A percentile compares a stretch with the other conserved stretches of the same genome.
Conservation (phyloP, 352 stramenopile genomes). For the Globisporangium mamillatum region DNA sequence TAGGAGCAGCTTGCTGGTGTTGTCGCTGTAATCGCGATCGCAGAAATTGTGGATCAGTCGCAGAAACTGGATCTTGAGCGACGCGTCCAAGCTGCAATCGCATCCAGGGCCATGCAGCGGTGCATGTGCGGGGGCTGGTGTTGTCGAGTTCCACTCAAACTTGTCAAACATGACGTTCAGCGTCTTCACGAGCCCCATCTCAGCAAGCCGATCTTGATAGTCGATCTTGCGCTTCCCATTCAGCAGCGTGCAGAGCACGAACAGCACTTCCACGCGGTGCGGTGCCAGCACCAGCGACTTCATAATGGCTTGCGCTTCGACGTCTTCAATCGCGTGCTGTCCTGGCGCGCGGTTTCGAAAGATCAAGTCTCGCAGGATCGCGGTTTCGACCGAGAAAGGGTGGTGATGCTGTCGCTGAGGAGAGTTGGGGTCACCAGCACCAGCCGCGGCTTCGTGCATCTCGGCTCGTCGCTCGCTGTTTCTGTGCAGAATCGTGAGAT, state of each 20-base stretch:
- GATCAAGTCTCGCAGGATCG: constrained; percentile 71
- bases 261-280: constrained; percentile 95
- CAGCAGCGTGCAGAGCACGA: constrained; percentile 95
- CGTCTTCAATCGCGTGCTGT: constrained; percentile 57
- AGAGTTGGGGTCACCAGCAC: constrained; percentile 4
- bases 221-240: constrained; percentile 93
- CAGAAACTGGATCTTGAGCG: constrained; percentile 95
- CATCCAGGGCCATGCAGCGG: constrained; percentile 83
- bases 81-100: constrained; percentile 94
- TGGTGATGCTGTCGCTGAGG: constrained; percentile 31
- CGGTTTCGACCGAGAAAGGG: constrained; percentile 60
- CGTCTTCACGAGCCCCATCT: constrained; percentile 88
- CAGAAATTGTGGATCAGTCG: constrained; percentile 96
- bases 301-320: constrained; percentile 85
- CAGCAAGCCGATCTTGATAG: constrained; percentile 85
- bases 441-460: neutral
- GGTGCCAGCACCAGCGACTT: constrained; percentile 90
- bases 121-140: constrained; percentile 40
- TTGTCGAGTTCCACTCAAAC: constrained; percentile 79
- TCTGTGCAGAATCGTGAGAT: constrained; percentile 54
- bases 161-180: constrained; percentile 94
- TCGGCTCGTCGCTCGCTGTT: constrained; percentile 17
- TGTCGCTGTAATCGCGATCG: constrained; percentile 90
- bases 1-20: constrained; percentile 77
- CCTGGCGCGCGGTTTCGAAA: constrained; percentile 58